Conservation (phyloP, 176 grass and related monocot species). For the Triticum monococcum region DNA sequence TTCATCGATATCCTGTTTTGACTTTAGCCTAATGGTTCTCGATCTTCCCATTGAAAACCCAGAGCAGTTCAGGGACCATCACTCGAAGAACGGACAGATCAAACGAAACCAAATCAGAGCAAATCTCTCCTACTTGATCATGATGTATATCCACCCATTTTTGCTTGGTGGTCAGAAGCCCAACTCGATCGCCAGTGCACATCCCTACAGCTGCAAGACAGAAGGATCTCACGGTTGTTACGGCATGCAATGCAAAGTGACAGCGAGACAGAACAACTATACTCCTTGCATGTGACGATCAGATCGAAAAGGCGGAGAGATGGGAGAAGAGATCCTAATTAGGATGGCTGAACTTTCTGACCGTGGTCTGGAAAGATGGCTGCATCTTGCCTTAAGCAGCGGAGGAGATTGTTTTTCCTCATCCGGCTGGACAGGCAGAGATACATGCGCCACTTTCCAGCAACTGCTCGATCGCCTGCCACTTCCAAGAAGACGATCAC, state of each 20-base stretch:
- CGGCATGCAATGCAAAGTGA: neutral
- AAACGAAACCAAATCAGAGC: neutral
- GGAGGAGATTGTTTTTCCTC: neutral
- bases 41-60: neutral
- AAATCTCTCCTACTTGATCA: neutral
- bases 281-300: neutral
- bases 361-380: neutral
- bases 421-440: neutral
- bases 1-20: neutral
- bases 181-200: neutral
- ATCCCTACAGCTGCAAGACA: neutral
- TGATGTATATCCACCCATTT: conserved; percentile 1
- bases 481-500: neutral
- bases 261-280: neutral
- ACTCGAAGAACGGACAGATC: neutral
- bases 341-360: neutral
- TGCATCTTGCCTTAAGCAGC: neutral
- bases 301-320: neutral
- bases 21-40: neutral
- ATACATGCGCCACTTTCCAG: conserved; percentile 4
- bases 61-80: neutral
- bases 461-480: neutral
- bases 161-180: neutral
- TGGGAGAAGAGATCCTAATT: neutral
- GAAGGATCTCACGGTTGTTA: neutral